Conservation (phyloP, 1,284 basidiomycete genomes). For the Leccinum fallax region DNA sequence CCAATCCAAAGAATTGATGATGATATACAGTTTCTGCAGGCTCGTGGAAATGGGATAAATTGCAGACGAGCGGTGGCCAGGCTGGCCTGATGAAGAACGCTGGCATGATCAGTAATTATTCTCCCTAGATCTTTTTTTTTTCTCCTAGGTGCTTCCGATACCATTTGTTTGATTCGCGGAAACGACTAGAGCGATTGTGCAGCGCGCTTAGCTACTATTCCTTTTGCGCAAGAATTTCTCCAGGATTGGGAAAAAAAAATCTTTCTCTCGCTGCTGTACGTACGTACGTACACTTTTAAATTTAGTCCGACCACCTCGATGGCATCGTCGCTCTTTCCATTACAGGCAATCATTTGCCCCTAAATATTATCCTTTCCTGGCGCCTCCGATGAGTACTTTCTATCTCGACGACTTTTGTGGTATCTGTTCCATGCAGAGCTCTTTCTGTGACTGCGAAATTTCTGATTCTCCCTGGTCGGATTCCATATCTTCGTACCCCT, state of each 20-base stretch:
- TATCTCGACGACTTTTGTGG: slow-evolving; percentile 8
- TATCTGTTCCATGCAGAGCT: slow-evolving; percentile 6
- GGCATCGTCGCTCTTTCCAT: slow-evolving; percentile 4
- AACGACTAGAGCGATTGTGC: not conserved
- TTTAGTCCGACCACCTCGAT: not conserved
- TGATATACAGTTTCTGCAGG: slow-evolving; percentile 34
- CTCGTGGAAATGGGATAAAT: slow-evolving; percentile 53
- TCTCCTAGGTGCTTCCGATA: not conserved
- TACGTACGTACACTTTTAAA: not conserved
- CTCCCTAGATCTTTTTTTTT: slow-evolving; percentile 23
- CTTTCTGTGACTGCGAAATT: slow-evolving; percentile 11
- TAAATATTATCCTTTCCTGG: not conserved
- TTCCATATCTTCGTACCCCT: not conserved
- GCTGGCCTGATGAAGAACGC: slow-evolving; percentile 43
- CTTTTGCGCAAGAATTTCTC: not conserved
- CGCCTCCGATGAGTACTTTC: slow-evolving; percentile 10
- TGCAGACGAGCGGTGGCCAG: slow-evolving; percentile 48
- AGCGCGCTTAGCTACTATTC: not conserved
- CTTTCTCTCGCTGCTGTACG: not conserved
- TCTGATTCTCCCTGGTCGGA: slow-evolving; percentile 15
- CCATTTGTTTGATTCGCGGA: not conserved
- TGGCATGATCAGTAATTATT: slow-evolving; percentile 38
- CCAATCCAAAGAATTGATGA: not conserved
- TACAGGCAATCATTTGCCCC: slow-evolving; percentile 3
- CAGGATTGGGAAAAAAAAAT: not conserved